phyloP scores from a whole-genome alignment of 208 protist species.

The Trypanosoma melophagium region DNA sequence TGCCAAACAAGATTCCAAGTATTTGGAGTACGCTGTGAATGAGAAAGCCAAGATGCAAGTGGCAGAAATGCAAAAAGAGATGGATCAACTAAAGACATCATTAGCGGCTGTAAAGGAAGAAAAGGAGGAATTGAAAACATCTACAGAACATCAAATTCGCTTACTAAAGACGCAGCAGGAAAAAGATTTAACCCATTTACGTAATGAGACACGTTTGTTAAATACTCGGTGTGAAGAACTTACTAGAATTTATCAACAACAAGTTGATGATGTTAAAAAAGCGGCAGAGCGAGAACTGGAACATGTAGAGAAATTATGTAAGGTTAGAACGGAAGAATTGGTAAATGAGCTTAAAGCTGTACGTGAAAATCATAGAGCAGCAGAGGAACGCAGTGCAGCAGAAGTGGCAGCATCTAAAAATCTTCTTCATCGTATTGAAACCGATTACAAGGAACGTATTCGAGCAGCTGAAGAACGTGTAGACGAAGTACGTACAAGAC shows the following conservation, averaged over 20 bases:
- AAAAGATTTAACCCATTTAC: constrained; percentile 47
- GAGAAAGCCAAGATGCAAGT: constrained; percentile 53
- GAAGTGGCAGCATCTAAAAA: constrained; percentile 48
- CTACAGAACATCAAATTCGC: constrained; percentile 69
- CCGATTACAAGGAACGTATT: constrained; percentile 76
- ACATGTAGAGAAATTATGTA: constrained; percentile 68
- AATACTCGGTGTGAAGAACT: constrained; percentile 55
- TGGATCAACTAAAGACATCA: constrained; percentile 34
- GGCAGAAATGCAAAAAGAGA: constrained; percentile 44
- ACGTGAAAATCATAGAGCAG: constrained; percentile 39
- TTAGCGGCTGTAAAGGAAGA: constrained; percentile 46
- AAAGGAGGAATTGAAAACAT: constrained; percentile 37
- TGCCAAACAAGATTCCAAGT: constrained; percentile 64
- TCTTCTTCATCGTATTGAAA: constrained; percentile 62
- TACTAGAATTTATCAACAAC: constrained; percentile 51
- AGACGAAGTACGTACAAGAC: constrained; percentile 48
- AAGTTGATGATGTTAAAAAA: constrained; percentile 80
- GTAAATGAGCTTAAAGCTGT: constrained; percentile 57
- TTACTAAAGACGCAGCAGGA: constrained; percentile 74
- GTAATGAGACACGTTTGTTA: constrained; percentile 56
- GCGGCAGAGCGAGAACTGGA: constrained; percentile 64
- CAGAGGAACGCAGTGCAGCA: constrained; percentile 54
- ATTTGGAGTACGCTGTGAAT: constrained; percentile 56
- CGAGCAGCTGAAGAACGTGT: constrained; percentile 57
- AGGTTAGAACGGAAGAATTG: constrained; percentile 56